Evolutionary conservation across 2,329 filamentous ascomycete genomes (phyloP), one percentile per base, ranked within the genome.

Genomic region (Canariomyces notabilis): DNA sequence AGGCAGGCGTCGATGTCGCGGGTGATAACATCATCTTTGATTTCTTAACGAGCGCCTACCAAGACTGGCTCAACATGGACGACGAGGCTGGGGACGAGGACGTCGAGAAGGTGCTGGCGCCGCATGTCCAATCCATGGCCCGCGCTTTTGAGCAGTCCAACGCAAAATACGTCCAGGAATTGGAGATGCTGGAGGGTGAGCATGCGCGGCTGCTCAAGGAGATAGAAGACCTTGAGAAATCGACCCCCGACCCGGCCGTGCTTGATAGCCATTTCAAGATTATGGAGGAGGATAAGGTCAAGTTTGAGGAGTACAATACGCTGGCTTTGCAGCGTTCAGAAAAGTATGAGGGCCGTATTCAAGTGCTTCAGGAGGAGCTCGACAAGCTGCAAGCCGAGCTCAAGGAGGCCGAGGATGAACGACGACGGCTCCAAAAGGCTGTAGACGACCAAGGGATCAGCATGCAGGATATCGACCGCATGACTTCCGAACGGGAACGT

Each of bases 401-500:
- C 26, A 76, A 79, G 48, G 85, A 88, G 58, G 86, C 85, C 0
- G 90, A 97, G 54, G 82, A 86, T 14, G 93, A 98, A 64, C 82
- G 89, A 51, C 72, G 80, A 34, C 76, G 77, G 22, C 75, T 98
- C 8, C 91, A 97, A 64, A 82, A 85, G 49, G 83, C 86, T 22
- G 89, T 98, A 21, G 93, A 97, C 65, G 83, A 85, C 57, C 89
- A 95, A 62, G 93, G 93, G 2, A 90, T 98, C 64, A 94, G 89
- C 60, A 94, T 96, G 69, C 87, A 93, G 69, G 93, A 98, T 76
- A 97, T 98, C 62, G 93, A 98, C 75, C 89, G 93, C 66, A 96
- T 98, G 91, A 95, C 89, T 57, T 84, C 87, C 29, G 93, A 98
- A 65, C 83, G 90, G 43, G 93, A 98, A 61, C 83, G 93, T 37